A percentile compares a stretch with the other conserved stretches of the same genome.
These are phyloP conservation scores for Phytopythium chamaehyphon DNA, from an alignment of 352 stramenopile species.

Conservation along the genomic window DNA sequence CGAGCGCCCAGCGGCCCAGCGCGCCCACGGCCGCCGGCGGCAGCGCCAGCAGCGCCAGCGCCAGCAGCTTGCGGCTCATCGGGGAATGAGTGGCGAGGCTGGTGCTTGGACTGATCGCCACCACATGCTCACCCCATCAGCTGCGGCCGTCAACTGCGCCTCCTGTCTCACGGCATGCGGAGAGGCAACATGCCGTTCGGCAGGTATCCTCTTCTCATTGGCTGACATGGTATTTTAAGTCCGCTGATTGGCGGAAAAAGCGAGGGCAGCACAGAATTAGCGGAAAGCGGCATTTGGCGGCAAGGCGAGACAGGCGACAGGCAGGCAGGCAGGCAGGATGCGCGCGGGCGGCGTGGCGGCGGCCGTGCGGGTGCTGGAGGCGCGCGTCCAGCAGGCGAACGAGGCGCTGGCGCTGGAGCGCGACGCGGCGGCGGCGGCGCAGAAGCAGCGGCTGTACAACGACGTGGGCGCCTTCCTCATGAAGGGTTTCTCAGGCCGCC, in stretches of 20 bases:
- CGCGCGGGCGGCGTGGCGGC: conserved; percentile 20
- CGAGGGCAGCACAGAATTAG: neutral
- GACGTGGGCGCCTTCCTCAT: conserved; percentile 79
- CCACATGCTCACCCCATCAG: neutral
- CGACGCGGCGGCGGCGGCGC: conserved; percentile 27
- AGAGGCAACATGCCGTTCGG: neutral
- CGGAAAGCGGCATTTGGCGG: neutral
- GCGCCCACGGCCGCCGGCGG: conserved; percentile 32
- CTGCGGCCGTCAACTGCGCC: too few relatives aligned
- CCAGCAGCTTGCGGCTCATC: conserved; percentile 34
- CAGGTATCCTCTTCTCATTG: conserved; percentile 11
- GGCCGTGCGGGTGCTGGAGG: conserved; percentile 32
- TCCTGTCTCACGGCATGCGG: neutral
- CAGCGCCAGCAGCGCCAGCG: conserved; percentile 43
- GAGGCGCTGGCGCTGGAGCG: conserved; percentile 22
- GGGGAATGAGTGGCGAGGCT: conserved; percentile 4
- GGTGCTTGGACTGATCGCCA: conserved; percentile 1
- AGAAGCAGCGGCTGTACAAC: conserved; percentile 73
- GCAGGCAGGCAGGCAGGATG: neutral
- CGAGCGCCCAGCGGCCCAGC: conserved; percentile 20
- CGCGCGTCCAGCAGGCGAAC: conserved; percentile 29
- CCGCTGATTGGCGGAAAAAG: conserved; percentile 1
- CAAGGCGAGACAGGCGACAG: neutral
- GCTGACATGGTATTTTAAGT: conserved; percentile 1
- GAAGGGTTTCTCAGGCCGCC: conserved; percentile 42